Conservation (phyloP, 2,329 filamentous ascomycete species). For the Fusarium metavorans region DNA sequence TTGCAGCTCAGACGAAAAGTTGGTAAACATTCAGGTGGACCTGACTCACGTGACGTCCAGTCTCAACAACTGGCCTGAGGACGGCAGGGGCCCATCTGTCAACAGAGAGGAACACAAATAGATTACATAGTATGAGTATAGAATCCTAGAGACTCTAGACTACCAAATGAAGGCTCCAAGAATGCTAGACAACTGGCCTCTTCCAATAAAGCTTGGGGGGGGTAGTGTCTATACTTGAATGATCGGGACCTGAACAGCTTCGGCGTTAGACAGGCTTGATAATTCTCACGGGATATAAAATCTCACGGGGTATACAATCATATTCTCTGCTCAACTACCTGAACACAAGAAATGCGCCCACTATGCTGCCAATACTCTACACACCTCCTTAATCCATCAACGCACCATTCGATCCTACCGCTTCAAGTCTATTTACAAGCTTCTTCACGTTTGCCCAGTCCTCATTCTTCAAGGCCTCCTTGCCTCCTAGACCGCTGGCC, state of each 20-base stretch:
- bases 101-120: background rate
- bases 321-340: slow-evolving; percentile 29
- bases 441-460: slow-evolving; percentile 97
- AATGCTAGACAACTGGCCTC: background rate
- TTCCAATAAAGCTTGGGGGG: background rate
- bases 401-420: slow-evolving; percentile 63
- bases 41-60: slow-evolving; percentile 19
- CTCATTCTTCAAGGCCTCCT: slow-evolving; percentile 84
- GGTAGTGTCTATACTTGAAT: background rate
- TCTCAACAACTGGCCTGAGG: background rate
- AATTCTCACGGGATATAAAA: background rate
- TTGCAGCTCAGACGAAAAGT: slow-evolving; percentile 13
- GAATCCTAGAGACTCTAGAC: background rate
- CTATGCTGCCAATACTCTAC: slow-evolving; percentile 31
- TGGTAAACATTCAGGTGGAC: slow-evolving; percentile 19
- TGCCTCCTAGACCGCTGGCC: slow-evolving; percentile 82
- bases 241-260: background rate
- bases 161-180: background rate
- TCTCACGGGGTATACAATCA: slow-evolving; percentile 42
- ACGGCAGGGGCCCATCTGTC: background rate
- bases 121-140: background rate
- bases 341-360: slow-evolving; percentile 31
- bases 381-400: slow-evolving; percentile 51
- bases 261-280: background rate
- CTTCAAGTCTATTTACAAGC: slow-evolving; percentile 81